Percentiles rank a stretch among this genome's conserved stretches.
Evolutionary conservation across 768 basidiomycete genomes (phyloP).

Genomic region (Auricularia sp.): DNA sequence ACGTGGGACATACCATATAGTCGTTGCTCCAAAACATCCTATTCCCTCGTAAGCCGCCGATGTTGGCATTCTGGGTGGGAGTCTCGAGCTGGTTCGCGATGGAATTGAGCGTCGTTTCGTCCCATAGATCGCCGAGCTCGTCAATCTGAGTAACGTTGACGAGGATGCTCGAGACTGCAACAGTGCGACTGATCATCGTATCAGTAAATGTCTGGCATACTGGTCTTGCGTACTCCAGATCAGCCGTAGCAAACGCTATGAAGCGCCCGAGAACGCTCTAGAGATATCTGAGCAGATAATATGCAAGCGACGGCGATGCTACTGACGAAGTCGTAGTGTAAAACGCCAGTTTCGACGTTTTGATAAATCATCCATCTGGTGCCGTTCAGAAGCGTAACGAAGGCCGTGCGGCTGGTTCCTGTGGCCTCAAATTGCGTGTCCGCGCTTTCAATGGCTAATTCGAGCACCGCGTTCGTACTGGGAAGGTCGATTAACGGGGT

Average conservation of each 20-base stretch:
- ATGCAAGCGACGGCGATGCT: neutral
- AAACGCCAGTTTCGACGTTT: constrained; percentile 43
- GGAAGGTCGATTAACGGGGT: neutral
- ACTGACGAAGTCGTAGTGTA: constrained; percentile 69
- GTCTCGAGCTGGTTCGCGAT: constrained; percentile 31
- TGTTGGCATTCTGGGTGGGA: constrained; percentile 38
- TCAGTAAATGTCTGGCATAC: neutral
- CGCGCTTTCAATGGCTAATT: constrained; percentile 49
- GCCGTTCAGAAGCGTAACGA: constrained; percentile 48
- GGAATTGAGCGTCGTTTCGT: constrained; percentile 29
- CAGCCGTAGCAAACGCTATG: constrained; percentile 52
- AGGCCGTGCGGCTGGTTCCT: constrained; percentile 29
- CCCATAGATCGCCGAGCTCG: constrained; percentile 44
- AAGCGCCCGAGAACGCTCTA: constrained; percentile 58
- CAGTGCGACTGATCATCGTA: constrained; percentile 25
- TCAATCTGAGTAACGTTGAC: constrained; percentile 46
- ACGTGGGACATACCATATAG: constrained; percentile 43
- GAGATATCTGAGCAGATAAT: constrained; percentile 5
- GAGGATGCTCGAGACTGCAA: constrained; percentile 41
- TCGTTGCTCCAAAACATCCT: constrained; percentile 58
- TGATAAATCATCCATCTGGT: constrained; percentile 62
- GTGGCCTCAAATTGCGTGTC: constrained; percentile 41
- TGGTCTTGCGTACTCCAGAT: constrained; percentile 24
- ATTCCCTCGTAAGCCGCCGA: constrained; percentile 44
- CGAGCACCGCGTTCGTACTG: constrained; percentile 53